These are phyloP conservation scores for Hypoxylon cercidicola DNA, from an alignment of 495 filamentous ascomycete species.

Conservation along the genomic window DNA sequence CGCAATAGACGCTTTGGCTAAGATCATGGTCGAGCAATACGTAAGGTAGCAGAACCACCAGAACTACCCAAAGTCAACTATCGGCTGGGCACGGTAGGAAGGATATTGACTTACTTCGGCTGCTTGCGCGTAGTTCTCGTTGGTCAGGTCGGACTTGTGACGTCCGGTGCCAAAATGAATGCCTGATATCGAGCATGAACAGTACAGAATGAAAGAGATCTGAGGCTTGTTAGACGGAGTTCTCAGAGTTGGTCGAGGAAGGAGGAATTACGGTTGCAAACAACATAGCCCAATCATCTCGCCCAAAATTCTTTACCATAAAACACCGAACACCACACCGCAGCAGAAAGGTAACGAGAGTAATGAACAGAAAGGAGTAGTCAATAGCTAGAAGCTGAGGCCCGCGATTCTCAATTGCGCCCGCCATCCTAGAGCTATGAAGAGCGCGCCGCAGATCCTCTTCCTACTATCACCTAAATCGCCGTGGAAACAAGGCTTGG, in stretches of 20 bases:
- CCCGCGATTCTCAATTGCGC: constrained; percentile 27
- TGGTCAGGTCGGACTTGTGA: constrained; percentile 25
- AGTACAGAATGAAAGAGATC: constrained; percentile 28
- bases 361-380: constrained; percentile 18
- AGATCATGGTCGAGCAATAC: constrained; percentile 40
- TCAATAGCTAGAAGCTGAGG: constrained; percentile 37
- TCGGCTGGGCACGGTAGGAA: neutral
- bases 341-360: constrained; percentile 15
- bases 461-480: too few relatives aligned
- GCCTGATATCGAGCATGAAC: constrained; percentile 17
- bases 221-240: constrained; percentile 2
- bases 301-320: constrained; percentile 24
- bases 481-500: too few relatives aligned
- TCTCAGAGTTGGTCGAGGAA: neutral
- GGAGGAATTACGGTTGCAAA: constrained; percentile 9
- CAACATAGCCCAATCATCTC: constrained; percentile 30
- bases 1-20: constrained; percentile 46
- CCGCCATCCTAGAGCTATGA: neutral
- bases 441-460: too few relatives aligned
- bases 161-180: constrained; percentile 35
- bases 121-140: constrained; percentile 4
- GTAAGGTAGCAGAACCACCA: constrained; percentile 43
- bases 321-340: constrained; percentile 19
- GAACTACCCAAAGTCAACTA: constrained; percentile 14
- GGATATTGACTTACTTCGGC: constrained; percentile 19